A percentile compares a stretch with the other conserved stretches of the same genome.
These are phyloP conservation scores for Euphorbia pulcherrima DNA, from an alignment of 345 rosid genomes.

Conservation along the genomic window DNA sequence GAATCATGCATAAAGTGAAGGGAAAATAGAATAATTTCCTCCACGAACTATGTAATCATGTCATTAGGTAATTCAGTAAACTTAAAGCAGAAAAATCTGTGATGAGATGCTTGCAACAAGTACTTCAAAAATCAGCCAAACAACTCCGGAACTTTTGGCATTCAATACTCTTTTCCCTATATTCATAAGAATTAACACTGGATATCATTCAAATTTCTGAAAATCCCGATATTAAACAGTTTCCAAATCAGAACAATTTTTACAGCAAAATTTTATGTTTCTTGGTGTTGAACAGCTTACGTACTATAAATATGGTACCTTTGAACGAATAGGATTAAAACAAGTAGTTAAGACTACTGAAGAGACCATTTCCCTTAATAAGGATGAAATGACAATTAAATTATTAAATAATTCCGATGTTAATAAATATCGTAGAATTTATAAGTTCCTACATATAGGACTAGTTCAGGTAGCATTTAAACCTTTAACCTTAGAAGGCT, in stretches of 20 bases:
- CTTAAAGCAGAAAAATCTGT: background rate
- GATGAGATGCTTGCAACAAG: background rate
- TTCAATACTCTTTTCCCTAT: background rate
- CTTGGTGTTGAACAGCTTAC: too few species aligned
- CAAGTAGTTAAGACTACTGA: too few species aligned
- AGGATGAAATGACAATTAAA: too few species aligned
- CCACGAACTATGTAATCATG: background rate
- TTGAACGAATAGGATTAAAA: too few species aligned
- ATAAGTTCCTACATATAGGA: too few species aligned
- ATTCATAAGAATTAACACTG: background rate
- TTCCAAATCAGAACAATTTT: background rate
- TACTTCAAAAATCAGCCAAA: background rate
- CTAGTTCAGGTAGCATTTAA: too few species aligned
- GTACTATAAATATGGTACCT: too few species aligned
- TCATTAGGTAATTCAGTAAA: background rate
- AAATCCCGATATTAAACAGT: background rate
- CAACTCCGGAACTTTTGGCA: background rate
- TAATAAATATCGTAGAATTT: too few species aligned
- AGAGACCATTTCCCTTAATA: too few species aligned
- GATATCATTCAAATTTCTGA: background rate
- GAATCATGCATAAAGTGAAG: background rate
- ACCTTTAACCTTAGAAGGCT: too few species aligned
- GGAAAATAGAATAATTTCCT: background rate
- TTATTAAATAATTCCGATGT: too few species aligned
- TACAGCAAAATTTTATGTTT: background rate